These are phyloP conservation scores for Pyrenophora seminiperda DNA, from an alignment of 2,329 filamentous ascomycete genomes.

Conservation along the genomic window DNA sequence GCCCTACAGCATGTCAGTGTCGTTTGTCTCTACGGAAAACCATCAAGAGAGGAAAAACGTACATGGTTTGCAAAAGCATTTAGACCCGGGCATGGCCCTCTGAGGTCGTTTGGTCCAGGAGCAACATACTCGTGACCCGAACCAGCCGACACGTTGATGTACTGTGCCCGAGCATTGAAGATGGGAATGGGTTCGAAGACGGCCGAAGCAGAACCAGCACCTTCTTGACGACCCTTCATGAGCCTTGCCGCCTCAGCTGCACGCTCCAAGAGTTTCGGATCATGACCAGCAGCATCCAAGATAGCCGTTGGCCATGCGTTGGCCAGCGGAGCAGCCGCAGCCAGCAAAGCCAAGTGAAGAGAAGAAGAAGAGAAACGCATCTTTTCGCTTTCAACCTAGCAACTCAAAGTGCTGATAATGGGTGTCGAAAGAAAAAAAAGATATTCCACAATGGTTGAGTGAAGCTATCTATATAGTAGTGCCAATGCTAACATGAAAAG, in stretches of 20 bases:
- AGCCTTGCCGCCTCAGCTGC: slow-evolving; percentile 21
- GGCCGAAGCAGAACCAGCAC: slow-evolving; percentile 25
- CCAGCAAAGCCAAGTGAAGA: slow-evolving; percentile 13
- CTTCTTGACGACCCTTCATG: slow-evolving; percentile 21
- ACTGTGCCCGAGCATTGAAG: slow-evolving; percentile 27
- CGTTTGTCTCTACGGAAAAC: background rate
- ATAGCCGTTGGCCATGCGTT: slow-evolving; percentile 31
- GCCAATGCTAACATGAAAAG: no score
- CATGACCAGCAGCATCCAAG: slow-evolving; percentile 26
- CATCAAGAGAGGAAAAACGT: background rate
- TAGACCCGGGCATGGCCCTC: slow-evolving; percentile 33
- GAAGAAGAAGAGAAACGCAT: slow-evolving; percentile 25
- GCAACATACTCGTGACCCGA: slow-evolving; percentile 32
- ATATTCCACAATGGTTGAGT: no score
- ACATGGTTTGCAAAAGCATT: slow-evolving; percentile 35
- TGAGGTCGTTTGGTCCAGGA: slow-evolving; percentile 30
- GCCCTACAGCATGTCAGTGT: slow-evolving; percentile 10
- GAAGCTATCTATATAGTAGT: no score
- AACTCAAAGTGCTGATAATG: background rate
- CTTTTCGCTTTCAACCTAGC: slow-evolving; percentile 2
- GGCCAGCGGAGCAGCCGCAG: slow-evolving; percentile 16
- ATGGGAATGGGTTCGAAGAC: slow-evolving; percentile 29
- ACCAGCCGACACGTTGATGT: slow-evolving; percentile 24
- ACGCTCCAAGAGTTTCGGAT: slow-evolving; percentile 22
- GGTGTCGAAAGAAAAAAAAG: background rate